Evolutionary conservation across 768 basidiomycete species (phyloP).

Genomic region (Hypholoma sublateritium): DNA sequence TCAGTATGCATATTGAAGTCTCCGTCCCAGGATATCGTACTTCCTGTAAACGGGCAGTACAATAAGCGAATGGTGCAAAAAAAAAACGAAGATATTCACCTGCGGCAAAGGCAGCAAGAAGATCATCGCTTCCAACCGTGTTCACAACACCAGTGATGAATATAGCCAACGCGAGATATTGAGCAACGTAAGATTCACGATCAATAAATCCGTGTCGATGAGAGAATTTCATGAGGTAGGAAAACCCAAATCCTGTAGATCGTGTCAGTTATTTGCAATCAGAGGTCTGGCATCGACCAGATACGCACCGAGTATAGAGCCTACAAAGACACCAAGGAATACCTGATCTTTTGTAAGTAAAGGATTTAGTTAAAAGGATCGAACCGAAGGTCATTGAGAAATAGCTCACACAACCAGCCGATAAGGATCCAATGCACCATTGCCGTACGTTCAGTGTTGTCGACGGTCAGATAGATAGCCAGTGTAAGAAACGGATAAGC

Average conservation of each 20-base stretch:
- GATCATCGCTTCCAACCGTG: constrained; percentile 82
- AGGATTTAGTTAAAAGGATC: background rate
- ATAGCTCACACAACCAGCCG: constrained; percentile 72
- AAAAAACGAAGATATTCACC: constrained; percentile 36
- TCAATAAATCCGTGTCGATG: constrained; percentile 30
- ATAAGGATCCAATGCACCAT: constrained; percentile 84
- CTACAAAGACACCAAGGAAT: constrained; percentile 68
- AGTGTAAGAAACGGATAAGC: constrained; percentile 92
- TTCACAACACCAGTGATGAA: constrained; percentile 78
- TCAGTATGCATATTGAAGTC: constrained; percentile 80
- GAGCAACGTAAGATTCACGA: constrained; percentile 81
- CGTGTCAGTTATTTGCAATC: background rate
- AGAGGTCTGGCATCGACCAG: background rate
- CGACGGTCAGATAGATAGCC: constrained; percentile 82
- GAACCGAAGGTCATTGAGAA: background rate
- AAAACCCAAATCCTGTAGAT: constrained; percentile 56
- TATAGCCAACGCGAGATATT: constrained; percentile 72
- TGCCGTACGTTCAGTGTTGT: constrained; percentile 59
- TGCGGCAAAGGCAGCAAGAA: constrained; percentile 86
- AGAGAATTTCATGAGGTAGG: constrained; percentile 63
- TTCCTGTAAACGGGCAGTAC: constrained; percentile 43
- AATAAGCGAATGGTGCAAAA: background rate
- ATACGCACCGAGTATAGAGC: constrained; percentile 50
- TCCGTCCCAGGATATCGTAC: constrained; percentile 90
- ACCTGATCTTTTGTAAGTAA: constrained; percentile 64